Evolutionary conservation across 2,329 filamentous ascomycete genomes (phyloP).

Genomic region (Pezicula rhizophila): DNA sequence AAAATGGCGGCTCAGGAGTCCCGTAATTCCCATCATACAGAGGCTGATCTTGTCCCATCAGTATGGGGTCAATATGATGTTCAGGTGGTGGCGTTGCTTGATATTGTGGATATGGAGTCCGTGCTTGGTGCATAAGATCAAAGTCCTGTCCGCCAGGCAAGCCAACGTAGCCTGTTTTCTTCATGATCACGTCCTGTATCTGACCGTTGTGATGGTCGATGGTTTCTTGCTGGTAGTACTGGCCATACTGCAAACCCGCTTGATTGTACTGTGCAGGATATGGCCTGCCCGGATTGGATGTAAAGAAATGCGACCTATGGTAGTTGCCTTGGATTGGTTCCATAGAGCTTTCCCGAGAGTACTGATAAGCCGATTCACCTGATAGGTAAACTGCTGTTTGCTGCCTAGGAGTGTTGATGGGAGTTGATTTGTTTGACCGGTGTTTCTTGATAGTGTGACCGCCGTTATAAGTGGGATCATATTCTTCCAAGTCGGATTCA

Average conservation of each 20-base stretch:
- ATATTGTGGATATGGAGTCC: constrained; percentile 12
- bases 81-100: constrained; percentile 11
- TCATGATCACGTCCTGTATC: constrained; percentile 38
- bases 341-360: constrained; percentile 24
- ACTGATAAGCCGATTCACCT: constrained; percentile 24
- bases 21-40: constrained; percentile 12
- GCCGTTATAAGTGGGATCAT: constrained; percentile 31
- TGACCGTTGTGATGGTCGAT: constrained; percentile 11
- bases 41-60: constrained; percentile 17
- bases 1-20: constrained; percentile 17
- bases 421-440: constrained; percentile 1
- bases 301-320: constrained; percentile 43
- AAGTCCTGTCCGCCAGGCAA: constrained; percentile 30
- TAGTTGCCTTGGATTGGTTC: constrained; percentile 24
- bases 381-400: constrained; percentile 21
- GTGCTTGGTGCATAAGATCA: constrained; percentile 20
- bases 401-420: constrained; percentile 8
- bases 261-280: constrained; percentile 39
- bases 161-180: constrained; percentile 31
- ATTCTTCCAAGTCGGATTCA: constrained; percentile 40
- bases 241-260: constrained; percentile 34
- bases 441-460: constrained; percentile 18
- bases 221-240: constrained; percentile 40
- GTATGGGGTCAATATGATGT: constrained; percentile 22
- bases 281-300: constrained; percentile 42